Base-by-base conservation (phyloP, 495 filamentous ascomycete species). In the Penicillium manginii region DNA sequence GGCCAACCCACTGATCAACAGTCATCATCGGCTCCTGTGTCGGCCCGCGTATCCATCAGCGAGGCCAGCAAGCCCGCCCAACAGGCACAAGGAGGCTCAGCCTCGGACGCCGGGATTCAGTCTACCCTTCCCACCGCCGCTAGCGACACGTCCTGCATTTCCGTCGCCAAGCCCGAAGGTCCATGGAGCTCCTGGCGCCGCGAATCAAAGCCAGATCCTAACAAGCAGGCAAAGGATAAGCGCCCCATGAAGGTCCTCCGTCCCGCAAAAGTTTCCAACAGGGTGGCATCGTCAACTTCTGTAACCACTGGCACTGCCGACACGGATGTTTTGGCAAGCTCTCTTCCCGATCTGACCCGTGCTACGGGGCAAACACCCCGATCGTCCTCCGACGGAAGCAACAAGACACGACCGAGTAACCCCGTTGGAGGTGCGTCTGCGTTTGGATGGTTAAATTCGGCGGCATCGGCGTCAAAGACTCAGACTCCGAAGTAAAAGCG, bases 381-480 rank as follows among this genome's bases (percentile, higher is more conserved):
- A 23, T 21, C 58, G 9, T 65, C 70, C 37, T 49, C 67, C 17
- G 71, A 74, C 43, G 66, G 68, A 18, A 48, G 62, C 31, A 19
- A 39, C 23, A 26, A 47, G 7, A 15, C 55, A 18, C n/a, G 23
- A 2, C 47, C 74, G 60, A 77, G 81, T 21, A 97, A 97, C 69
- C 93, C 94, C 3, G 80, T 97, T 39, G 94, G 94, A 11, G 88
- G 90, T 35, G 94, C 90, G n/a, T 93, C 91, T 22, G 94, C 94
- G 14, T 98, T 98, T 78, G 84, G 89, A n/a, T 98, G 93, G 92
- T 85, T 97, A 73, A 88, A 87, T 63, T 65, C 76, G 29, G 54
- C 9, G 10, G 45, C 18, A 0, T 19, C 64, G 11, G 61, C 65
- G 40, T 49, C 62, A 12, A 35, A 26, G 15, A 59, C 21, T 2